phyloP scores from a whole-genome alignment of 768 basidiomycete genomes.

The Gloeostereum incarnatum region DNA sequence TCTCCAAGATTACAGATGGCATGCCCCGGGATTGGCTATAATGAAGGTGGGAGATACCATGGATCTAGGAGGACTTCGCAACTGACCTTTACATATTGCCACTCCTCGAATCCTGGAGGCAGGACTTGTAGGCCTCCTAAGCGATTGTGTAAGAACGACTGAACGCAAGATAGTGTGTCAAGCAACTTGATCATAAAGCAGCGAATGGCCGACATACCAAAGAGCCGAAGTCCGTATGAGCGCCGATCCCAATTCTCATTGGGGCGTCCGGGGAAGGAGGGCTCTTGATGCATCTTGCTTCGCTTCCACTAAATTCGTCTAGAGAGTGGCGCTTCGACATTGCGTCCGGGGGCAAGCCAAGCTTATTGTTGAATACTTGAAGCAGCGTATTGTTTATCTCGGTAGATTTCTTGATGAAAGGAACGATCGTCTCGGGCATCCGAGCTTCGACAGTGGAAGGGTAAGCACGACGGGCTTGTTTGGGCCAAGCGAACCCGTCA shows the following conservation, averaged over 20 bases:
- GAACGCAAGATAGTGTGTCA: constrained; percentile 21
- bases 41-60: not conserved
- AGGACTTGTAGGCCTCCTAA: constrained; percentile 66
- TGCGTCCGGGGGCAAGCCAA: constrained; percentile 42
- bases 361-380: constrained; percentile 44
- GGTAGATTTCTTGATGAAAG: constrained; percentile 50
- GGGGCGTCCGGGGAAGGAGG: constrained; percentile 25
- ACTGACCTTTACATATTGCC: constrained; percentile 58
- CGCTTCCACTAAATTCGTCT: constrained; percentile 44
- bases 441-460: constrained; percentile 39
- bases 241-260: constrained; percentile 40
- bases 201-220: constrained; percentile 30
- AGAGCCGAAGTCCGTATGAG: constrained; percentile 70
- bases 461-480: constrained; percentile 43
- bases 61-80: constrained; percentile 17
- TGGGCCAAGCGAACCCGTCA: constrained; percentile 54
- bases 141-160: constrained; percentile 63
- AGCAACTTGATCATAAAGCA: constrained; percentile 21
- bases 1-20: constrained; percentile 59
- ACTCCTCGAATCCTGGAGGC: constrained; percentile 46
- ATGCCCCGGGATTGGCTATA: constrained; percentile 42
- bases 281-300: constrained; percentile 44
- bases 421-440: constrained; percentile 39
- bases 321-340: constrained; percentile 31
- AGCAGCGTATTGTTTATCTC: constrained; percentile 45